phyloP scores from a whole-genome alignment of 2,329 filamentous ascomycete species.

The Lecanoromycetidae sp. region DNA sequence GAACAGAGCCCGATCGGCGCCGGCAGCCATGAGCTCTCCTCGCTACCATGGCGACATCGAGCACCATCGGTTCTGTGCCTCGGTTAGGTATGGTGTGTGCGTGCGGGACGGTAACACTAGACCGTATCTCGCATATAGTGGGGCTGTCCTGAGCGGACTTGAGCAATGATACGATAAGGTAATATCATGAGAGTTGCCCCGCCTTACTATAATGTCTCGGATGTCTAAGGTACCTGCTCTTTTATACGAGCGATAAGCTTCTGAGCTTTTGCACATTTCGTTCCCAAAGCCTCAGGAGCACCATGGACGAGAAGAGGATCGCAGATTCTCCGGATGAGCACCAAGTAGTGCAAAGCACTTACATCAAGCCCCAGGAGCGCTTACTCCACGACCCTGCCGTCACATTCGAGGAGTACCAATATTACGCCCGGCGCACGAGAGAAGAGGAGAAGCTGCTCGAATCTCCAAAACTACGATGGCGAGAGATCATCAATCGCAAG shows the following conservation, averaged over 20 bases:
- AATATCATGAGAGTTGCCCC: too few species aligned
- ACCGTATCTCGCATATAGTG: too few species aligned
- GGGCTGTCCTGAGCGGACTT: too few species aligned
- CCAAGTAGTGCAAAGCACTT: neutral
- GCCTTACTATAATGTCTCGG: too few species aligned
- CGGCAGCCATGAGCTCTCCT: too few species aligned
- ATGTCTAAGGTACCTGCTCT: neutral
- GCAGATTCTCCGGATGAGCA: neutral
- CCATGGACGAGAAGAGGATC: neutral
- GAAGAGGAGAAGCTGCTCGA: slow-evolving; percentile 4
- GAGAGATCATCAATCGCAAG: slow-evolving; percentile 4
- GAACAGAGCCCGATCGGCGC: too few species aligned
- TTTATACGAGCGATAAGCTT: neutral
- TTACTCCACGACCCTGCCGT: slow-evolving; percentile 18
- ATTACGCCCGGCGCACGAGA: slow-evolving; percentile 20
- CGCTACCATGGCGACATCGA: too few species aligned
- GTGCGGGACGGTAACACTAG: too few species aligned
- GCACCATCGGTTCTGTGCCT: too few species aligned
- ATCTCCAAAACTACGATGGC: slow-evolving; percentile 5
- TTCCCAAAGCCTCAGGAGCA: neutral
- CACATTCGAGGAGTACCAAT: slow-evolving; percentile 21
- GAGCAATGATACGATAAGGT: too few species aligned
- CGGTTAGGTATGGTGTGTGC: too few species aligned
- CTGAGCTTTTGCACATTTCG: neutral
- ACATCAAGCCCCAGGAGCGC: slow-evolving; percentile 6